Percentiles rank a stretch among this genome's conserved stretches.
Conservation (phyloP, 1,284 basidiomycete genomes). For the Austroboletus niveus region DNA sequence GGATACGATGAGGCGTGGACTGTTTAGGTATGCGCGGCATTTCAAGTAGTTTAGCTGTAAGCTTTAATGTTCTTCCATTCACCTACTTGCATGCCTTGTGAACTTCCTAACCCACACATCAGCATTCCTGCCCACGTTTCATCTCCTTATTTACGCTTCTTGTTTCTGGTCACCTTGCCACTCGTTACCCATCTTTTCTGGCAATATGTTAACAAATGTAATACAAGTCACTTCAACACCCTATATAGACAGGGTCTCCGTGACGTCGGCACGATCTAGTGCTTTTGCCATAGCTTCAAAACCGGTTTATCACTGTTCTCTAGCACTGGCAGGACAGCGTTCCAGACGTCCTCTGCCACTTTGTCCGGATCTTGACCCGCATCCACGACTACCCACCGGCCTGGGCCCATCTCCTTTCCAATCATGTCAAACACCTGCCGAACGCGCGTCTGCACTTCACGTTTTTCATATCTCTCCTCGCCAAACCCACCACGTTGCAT, state of each 20-base stretch:
- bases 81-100: slow-evolving; percentile 10
- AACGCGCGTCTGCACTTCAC: slow-evolving; percentile 73
- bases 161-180: slow-evolving; percentile 6
- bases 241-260: slow-evolving; percentile 2
- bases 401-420: slow-evolving; percentile 47
- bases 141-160: slow-evolving; percentile 12
- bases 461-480: slow-evolving; percentile 84
- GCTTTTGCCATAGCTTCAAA: slow-evolving; percentile 42
- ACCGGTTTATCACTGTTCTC: slow-evolving; percentile 38
- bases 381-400: slow-evolving; percentile 66
- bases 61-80: slow-evolving; percentile 10
- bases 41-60: slow-evolving; percentile 19
- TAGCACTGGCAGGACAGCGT: slow-evolving; percentile 42
- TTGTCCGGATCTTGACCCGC: slow-evolving; percentile 57
- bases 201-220: slow-evolving; percentile 29
- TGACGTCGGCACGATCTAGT: not conserved
- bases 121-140: slow-evolving; percentile 7
- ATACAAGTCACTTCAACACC: slow-evolving; percentile 13
- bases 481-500: slow-evolving; percentile 84
- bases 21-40: slow-evolving; percentile 18
- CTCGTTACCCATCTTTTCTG: slow-evolving; percentile 22
- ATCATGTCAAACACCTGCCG: slow-evolving; percentile 64
- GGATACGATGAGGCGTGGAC: slow-evolving; percentile 23
- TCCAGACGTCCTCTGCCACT: slow-evolving; percentile 62
- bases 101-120: slow-evolving; percentile 4